Evolutionary conservation across 352 stramenopile genomes (phyloP).

Genomic region (Pythium grandisporangium): DNA sequence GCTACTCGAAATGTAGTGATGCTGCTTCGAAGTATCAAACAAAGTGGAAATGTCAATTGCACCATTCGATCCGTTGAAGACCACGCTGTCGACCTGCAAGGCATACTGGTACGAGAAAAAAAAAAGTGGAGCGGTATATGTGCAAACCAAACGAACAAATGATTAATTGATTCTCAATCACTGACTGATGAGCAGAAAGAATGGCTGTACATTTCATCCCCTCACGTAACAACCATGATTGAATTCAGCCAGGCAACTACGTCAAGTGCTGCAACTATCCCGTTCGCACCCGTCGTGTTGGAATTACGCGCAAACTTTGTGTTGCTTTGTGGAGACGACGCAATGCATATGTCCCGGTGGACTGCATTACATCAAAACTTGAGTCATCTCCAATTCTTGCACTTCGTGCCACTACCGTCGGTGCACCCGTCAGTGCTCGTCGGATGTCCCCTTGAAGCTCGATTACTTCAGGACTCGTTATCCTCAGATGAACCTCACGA

Average conservation of each 20-base stretch:
- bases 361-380: conserved; percentile 15
- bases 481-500: too few relatives aligned
- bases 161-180: too few relatives aligned
- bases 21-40: conserved; percentile 16
- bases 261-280: too few relatives aligned
- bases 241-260: too few relatives aligned
- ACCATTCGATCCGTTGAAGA: conserved; percentile 23
- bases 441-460: conserved; percentile 29
- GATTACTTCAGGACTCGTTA: too few relatives aligned
- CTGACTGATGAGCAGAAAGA: too few relatives aligned
- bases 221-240: conserved; percentile 7
- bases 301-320: conserved; percentile 19
- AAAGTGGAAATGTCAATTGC: conserved; percentile 9
- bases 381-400: conserved; percentile 11
- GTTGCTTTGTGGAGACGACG: conserved; percentile 1
- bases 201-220: conserved; percentile 17
- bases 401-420: conserved; percentile 22
- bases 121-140: neutral
- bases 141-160: too few relatives aligned
- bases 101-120: conserved; percentile 18
- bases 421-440: conserved; percentile 24
- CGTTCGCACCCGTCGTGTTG: too few relatives aligned
- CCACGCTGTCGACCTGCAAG: conserved; percentile 17
- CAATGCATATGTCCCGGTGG: neutral
- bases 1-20: conserved; percentile 17